Conservation (phyloP, 2,329 filamentous ascomycete genomes). For the Pseudogymnoascus sp. region DNA sequence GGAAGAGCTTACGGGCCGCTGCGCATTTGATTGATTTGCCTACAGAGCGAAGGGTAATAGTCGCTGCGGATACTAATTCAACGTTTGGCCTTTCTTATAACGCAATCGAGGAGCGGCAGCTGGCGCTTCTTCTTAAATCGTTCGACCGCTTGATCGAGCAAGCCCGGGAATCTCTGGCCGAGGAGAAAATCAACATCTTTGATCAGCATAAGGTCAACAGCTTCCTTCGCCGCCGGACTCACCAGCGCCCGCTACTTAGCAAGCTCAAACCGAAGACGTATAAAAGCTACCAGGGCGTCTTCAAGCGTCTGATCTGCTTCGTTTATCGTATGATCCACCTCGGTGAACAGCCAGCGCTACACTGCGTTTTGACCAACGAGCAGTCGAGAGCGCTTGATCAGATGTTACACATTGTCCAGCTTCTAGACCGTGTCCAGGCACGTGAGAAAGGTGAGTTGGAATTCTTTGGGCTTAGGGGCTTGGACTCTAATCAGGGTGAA, state of each 20-base stretch:
- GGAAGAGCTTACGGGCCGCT: constrained; percentile 4
- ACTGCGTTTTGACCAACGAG: background rate
- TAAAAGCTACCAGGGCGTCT: constrained; percentile 12
- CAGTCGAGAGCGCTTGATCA: constrained; percentile 4
- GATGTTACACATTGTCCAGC: background rate
- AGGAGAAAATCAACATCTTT: constrained; percentile 13
- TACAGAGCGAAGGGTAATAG: background rate
- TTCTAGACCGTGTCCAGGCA: too few species aligned
- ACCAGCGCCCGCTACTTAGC: background rate
- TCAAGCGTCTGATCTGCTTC: constrained; percentile 13
- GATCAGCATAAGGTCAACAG: constrained; percentile 13
- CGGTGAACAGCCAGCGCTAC: background rate
- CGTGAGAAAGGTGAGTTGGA: too few species aligned
- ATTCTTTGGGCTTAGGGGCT: too few species aligned
- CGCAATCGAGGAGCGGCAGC: background rate
- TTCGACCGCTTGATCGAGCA: constrained; percentile 12
- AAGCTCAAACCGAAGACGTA: constrained; percentile 12
- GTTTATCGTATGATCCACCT: constrained; percentile 10
- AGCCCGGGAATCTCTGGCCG: constrained; percentile 4
- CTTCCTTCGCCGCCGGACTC: constrained; percentile 4
- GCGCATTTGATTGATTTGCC: background rate
- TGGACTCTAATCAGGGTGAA: too few species aligned
- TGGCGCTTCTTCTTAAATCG: constrained; percentile 9
- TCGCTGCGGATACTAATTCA: background rate
- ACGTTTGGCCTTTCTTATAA: too few species aligned